Percentiles rank a stretch among this genome's conserved stretches.
Evolutionary conservation across 2,329 filamentous ascomycete species (phyloP).

Genomic region (Colletotrichum endophyticum): DNA sequence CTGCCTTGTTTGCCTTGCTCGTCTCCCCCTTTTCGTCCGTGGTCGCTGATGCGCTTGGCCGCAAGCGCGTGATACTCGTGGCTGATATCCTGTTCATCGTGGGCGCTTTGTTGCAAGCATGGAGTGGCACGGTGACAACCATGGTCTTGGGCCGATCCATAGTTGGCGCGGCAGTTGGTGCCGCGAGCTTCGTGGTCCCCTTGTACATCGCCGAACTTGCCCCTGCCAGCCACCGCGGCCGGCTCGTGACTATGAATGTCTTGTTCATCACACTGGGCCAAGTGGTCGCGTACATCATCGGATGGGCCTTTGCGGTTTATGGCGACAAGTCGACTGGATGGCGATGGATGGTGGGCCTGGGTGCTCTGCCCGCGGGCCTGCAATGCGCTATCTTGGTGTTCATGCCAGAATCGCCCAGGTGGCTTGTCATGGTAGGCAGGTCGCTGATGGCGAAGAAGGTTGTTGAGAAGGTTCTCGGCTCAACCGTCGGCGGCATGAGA

Average conservation of each 20-base stretch:
- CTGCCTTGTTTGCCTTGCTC: conserved; percentile 68
- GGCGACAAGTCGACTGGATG: conserved; percentile 66
- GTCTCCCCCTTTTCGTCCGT: conserved; percentile 68
- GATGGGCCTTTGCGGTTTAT: conserved; percentile 73
- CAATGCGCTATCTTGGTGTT: conserved; percentile 72
- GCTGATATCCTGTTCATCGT: conserved; percentile 71
- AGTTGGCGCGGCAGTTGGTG: conserved; percentile 76
- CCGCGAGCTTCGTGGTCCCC: conserved; percentile 82
- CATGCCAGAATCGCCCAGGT: conserved; percentile 90
- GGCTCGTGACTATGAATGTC: conserved; percentile 81
- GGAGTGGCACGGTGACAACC: conserved; percentile 56
- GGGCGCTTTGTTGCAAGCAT: conserved; percentile 71
- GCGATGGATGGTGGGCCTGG: conserved; percentile 91
- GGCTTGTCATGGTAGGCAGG: conserved; percentile 75
- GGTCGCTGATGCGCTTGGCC: conserved; percentile 66
- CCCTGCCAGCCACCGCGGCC: conserved; percentile 76
- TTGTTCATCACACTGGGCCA: conserved; percentile 89
- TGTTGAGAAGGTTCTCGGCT: conserved; percentile 68
- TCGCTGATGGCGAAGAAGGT: conserved; percentile 67
- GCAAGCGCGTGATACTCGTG: conserved; percentile 66
- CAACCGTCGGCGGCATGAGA: conserved; percentile 44
- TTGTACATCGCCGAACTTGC: conserved; percentile 89
- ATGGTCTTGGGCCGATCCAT: conserved; percentile 75
- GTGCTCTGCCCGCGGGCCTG: conserved; percentile 74
- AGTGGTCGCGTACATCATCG: conserved; percentile 84